Conservation (phyloP, 768 basidiomycete genomes). For the Sutorius australiensis region DNA sequence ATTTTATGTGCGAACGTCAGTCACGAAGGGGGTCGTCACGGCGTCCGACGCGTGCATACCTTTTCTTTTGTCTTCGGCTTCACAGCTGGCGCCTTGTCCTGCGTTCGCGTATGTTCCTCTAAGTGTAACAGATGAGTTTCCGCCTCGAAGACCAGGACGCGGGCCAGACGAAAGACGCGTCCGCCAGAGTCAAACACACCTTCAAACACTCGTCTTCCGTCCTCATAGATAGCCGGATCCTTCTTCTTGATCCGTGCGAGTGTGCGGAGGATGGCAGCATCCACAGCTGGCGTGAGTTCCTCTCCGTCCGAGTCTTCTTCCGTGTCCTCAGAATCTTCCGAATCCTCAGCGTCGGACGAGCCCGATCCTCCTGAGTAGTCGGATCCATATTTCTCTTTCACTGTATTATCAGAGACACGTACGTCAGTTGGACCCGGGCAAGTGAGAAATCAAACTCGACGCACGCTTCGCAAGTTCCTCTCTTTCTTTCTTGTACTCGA, state of each 20-base stretch:
- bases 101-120: constrained; percentile 63
- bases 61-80: constrained; percentile 45
- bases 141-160: background rate
- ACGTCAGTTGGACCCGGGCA: background rate
- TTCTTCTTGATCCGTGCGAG: constrained; percentile 77
- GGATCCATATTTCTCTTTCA: constrained; percentile 86
- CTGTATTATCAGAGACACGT: constrained; percentile 32
- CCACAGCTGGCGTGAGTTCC: constrained; percentile 88
- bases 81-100: constrained; percentile 21
- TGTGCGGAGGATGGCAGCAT: constrained; percentile 91
- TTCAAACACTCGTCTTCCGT: constrained; percentile 68
- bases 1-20: background rate
- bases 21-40: background rate
- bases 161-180: background rate
- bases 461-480: constrained; percentile 78
- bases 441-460: constrained; percentile 24
- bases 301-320: constrained; percentile 96
- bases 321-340: constrained; percentile 62
- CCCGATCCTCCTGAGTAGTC: constrained; percentile 43
- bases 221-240: constrained; percentile 83
- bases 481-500: constrained; percentile 76
- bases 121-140: background rate
- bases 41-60: constrained; percentile 31
- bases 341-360: constrained; percentile 31
- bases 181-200: constrained; percentile 41